Base-by-base conservation (phyloP, 148 eudicot species). In the Silene latifolia region DNA sequence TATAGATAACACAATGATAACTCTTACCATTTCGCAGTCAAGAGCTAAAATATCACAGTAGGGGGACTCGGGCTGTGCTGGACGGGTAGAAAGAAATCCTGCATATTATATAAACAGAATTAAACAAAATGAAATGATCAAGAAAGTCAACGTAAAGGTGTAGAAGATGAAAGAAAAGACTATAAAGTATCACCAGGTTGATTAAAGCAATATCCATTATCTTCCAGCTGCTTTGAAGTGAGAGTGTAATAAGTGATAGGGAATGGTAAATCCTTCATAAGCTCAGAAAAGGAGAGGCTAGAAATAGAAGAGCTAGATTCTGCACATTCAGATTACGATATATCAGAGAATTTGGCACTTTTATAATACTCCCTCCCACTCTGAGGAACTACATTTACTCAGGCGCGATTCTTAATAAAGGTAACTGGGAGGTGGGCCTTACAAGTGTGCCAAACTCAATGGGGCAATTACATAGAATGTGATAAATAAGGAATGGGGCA, bases 231-330 rank as follows among this genome's bases (percentile, higher is more conserved):
- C 80, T 87, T 89, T 42, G 80, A 78, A 56, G 97, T 90, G 72
- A 95, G 96, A 32, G 93, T 86, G 71, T 95, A 95, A 83, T 90
- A 89, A 20, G 97, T 82, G 67, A 95, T 46, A 70, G 97, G 91
- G 78, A 95, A 95, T 65, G 98, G 97, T 63, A 85, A 44, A 77
- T 87, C 85, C 83, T 84, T 86, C 75, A 60, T 25, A 27, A 85
- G 68, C 51, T 90, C 92, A 61, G 71, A 63, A 75, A 76, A 74
- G 44, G 88, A 77, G 25, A 63, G 4, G 68, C 54, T 57, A 72
- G 71, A 84, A 46, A 74, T 69, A 70, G 57, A 48, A 77, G 86
- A 64, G 59, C 56, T 61, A 77, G 80, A 72, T 60, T 79, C 91
- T 88, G 89, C 81, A 82, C n/a, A 71, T 51, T 69, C 46, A 44